Evolutionary conservation across 2,329 filamentous ascomycete genomes (phyloP), one percentile per base, ranked within the genome.

Genomic region (Esteya vermicola): DNA sequence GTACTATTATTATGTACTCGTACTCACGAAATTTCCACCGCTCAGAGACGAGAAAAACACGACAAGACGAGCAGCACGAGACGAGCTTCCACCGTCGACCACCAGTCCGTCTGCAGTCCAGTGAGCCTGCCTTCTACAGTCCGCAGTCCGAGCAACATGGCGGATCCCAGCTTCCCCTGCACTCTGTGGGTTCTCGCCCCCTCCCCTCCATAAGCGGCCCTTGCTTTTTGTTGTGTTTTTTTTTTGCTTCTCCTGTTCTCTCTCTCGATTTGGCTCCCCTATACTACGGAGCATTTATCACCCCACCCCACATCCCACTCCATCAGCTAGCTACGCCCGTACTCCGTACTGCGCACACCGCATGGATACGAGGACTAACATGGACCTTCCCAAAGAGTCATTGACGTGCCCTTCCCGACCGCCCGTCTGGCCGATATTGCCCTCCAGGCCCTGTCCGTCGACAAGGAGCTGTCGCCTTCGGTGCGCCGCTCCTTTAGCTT

Each of bases 391-490:
- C 34, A 9, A 41, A 47, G 54, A 88, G 84, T 52, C 44, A 72
- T 94, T 46, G 68, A 78, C 51, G 70, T 91, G 43, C 89, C 91
- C 33, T 81, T 96, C 55, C 88, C 88, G 18, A 83, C 78, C 31
- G 58, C 77, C 27, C 80, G 84, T 46, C 76, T 95, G 35, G 86
- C 89, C 39, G 70, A 68, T 35, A 76, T 81, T 36, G 86, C 89
- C 33, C 70, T 84, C 27, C 72, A 73, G 50, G 75, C 85, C 30
- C 70, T 96, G 33, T 68, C 78, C 43, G 88, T 96, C 50, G 91
- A 98, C 61, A 72, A 78, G 45, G 91, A 98, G 57, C 72, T 96
- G 37, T 96, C 89, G 2, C 75, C 82, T 13, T 72, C 91, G 10
- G 89, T 96, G 41, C 72, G 68, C 34, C 78, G 89, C 42, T 65